Conservation (phyloP, 2,329 filamentous ascomycete genomes). For the Celoporthe dispersa region DNA sequence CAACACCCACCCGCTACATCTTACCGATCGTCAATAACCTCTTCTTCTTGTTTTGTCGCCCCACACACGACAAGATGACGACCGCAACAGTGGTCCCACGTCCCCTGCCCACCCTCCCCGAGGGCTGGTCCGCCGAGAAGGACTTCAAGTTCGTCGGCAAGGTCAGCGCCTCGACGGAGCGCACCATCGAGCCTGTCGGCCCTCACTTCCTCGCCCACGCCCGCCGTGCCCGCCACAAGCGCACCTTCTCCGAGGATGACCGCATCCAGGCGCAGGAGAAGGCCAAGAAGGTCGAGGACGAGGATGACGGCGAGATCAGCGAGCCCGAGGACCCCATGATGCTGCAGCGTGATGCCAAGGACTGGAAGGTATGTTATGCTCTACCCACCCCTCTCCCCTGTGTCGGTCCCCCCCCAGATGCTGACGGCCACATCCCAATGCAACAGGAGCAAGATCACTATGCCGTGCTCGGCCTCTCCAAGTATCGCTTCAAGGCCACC, state of each 20-base stretch:
- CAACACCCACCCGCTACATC: conserved; percentile 1
- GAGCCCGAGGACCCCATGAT: conserved; percentile 93
- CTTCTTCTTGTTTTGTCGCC: not conserved
- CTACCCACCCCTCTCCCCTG: not conserved
- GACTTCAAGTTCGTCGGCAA: conserved; percentile 86
- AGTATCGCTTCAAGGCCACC: conserved; percentile 89
- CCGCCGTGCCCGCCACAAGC: conserved; percentile 92
- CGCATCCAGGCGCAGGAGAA: conserved; percentile 94
- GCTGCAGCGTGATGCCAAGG: conserved; percentile 92
- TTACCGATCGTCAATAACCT: not conserved
- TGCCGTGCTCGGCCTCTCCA: conserved; percentile 89
- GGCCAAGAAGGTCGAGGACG: conserved; percentile 93
- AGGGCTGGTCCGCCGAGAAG: conserved; percentile 84
- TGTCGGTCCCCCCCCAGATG: too few species aligned
- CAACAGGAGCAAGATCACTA: conserved; percentile 91
- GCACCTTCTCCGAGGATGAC: conserved; percentile 98
- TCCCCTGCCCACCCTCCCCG: conserved; percentile 75
- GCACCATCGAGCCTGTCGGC: conserved; percentile 93
- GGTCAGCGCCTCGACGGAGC: conserved; percentile 77
- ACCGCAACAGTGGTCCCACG: conserved; percentile 63
- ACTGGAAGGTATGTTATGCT: conserved; percentile 82
- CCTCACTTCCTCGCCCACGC: conserved; percentile 98
- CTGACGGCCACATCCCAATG: not conserved
- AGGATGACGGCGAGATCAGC: conserved; percentile 87
- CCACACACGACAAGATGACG: conserved; percentile 57